Evolutionary conservation across 345 rosid genomes (phyloP).

Genomic region (Excoecaria cochinchinensis): DNA sequence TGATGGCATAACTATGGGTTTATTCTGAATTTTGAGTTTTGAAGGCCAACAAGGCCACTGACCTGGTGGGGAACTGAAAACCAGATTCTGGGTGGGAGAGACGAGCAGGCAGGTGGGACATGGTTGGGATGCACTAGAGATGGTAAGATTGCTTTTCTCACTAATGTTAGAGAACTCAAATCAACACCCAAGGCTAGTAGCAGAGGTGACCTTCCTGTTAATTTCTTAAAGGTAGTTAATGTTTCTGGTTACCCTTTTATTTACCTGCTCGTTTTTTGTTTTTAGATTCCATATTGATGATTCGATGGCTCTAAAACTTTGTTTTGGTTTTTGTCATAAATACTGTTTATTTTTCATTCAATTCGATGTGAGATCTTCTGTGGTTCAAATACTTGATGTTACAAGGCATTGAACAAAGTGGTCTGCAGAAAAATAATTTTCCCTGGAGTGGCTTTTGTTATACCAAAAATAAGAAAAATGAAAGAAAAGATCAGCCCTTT

Average conservation of each 20-base stretch:
- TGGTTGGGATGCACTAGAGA: constrained; percentile 66
- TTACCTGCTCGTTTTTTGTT: background rate
- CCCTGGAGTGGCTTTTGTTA: background rate
- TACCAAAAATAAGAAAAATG: background rate
- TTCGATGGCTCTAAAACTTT: background rate
- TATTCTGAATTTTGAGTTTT: background rate
- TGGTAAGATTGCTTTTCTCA: constrained; percentile 68
- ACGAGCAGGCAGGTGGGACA: constrained; percentile 72
- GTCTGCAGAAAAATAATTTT: background rate
- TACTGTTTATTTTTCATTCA: background rate
- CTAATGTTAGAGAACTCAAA: constrained; percentile 56
- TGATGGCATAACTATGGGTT: background rate
- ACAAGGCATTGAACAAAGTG: background rate
- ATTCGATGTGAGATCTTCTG: background rate
- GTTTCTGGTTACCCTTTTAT: background rate
- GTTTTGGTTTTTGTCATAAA: background rate
- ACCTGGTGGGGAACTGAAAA: constrained; percentile 65
- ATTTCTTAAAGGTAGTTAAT: constrained; percentile 51
- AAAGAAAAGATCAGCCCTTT: background rate
- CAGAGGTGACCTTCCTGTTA: constrained; percentile 73
- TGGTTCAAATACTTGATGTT: background rate
- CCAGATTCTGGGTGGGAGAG: constrained; percentile 68
- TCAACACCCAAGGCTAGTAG: constrained; percentile 39
- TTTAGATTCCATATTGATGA: background rate
- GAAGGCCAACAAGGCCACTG: constrained; percentile 64